A percentile compares a stretch with the other conserved stretches of the same genome.
Conservation (phyloP, 2,329 filamentous ascomycete species). For the Macrophomina phaseolina region DNA sequence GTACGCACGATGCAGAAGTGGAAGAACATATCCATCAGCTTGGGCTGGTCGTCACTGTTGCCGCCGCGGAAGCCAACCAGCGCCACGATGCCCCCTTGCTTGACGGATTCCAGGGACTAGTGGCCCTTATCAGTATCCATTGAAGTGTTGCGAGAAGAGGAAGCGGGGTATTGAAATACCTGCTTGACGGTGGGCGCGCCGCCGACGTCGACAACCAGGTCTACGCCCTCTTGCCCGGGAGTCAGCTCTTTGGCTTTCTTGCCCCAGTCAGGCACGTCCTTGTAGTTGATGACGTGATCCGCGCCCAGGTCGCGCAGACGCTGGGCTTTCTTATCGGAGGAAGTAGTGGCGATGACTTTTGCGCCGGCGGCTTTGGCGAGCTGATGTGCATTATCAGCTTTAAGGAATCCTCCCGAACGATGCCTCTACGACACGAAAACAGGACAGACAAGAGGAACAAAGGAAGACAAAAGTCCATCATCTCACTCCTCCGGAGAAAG, state of each 20-base stretch:
- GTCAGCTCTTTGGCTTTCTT: slow-evolving; percentile 58
- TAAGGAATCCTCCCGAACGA: neutral
- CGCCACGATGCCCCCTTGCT: slow-evolving; percentile 60
- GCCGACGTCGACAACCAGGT: slow-evolving; percentile 69
- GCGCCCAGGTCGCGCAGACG: slow-evolving; percentile 59
- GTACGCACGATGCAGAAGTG: slow-evolving; percentile 63
- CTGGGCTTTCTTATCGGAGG: slow-evolving; percentile 55
- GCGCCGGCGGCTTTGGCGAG: slow-evolving; percentile 61
- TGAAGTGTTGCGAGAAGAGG: neutral
- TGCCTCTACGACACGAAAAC: neutral
- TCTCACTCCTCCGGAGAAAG: neutral
- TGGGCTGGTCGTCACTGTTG: slow-evolving; percentile 54
- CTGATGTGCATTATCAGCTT: slow-evolving; percentile 27
- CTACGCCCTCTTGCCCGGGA: slow-evolving; percentile 58
- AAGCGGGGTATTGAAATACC: neutral
- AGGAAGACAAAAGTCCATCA: neutral
- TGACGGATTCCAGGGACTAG: slow-evolving; percentile 56
- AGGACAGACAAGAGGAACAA: neutral
- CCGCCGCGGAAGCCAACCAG: slow-evolving; percentile 65
- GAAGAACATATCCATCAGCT: slow-evolving; percentile 58
- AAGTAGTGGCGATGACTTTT: slow-evolving; percentile 64
- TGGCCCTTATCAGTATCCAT: neutral
- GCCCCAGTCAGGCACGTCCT: slow-evolving; percentile 59
- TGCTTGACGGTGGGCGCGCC: slow-evolving; percentile 62
- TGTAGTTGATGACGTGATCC: slow-evolving; percentile 64